Evolutionary conservation across 78 protist genomes (phyloP), one percentile per base, ranked within the genome.

Genomic region (Guillardia theta): DNA sequence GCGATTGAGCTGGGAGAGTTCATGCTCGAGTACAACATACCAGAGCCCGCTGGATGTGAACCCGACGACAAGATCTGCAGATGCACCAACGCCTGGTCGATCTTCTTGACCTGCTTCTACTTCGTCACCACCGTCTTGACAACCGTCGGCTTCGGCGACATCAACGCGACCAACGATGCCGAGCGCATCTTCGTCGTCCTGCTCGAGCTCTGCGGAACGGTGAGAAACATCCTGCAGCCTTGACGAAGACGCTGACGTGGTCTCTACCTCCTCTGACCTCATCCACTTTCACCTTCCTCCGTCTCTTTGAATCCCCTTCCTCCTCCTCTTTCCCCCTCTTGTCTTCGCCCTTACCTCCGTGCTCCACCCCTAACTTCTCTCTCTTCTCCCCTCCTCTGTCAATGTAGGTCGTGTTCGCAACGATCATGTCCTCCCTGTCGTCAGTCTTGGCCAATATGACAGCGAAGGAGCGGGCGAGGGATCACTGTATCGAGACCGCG

Each of bases 101-200:
- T 70, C 10, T 70, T 37, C 87, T 24, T 70, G 33, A 43, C 37
- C 47, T 70, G 87, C 41, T 70, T 70, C 87, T 70, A 70, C 87
- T 70, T 70, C 44, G 87, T 24, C 22, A 27, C 37, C 39, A 70
- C 87, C 39, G 41, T 43, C 22, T 24, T 70, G 45, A 70, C 87
- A 27, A 70, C 87, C 47, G 87, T 70, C 47, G 87, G 87, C 39
- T 70, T 36, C 87, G 87, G 87, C 87, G 87, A 70, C 87, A 36
- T 70, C 22, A 37, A 37, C 87, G 87, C 39, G 30, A 24, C 9
- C 5, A 70, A 27, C 6, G 12, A 36, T 6, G 87, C 87, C 10
- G 87, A 70, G 41, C 87, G 87, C 9, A 6, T 70, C 45, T 70
- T 58, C 70, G 1, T 58, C 27, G 27, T 30, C 27, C 21, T 58